Base-by-base conservation (phyloP, 2,329 filamentous ascomycete genomes). In the Pleomassaria siparia region DNA sequence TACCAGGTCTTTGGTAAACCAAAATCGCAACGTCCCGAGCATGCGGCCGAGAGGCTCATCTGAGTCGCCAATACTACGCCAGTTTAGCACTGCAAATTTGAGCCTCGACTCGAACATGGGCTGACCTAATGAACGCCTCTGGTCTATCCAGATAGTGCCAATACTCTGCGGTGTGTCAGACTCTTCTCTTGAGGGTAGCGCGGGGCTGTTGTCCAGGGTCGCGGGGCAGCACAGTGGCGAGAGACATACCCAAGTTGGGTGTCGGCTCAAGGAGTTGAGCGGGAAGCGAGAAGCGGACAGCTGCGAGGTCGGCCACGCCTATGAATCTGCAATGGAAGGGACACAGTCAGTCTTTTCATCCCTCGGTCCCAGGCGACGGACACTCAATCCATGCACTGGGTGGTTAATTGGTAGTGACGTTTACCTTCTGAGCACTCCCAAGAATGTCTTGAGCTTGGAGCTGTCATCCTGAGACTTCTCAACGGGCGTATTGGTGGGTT, bases 141-240 rank as follows among this genome's bases (percentile, higher is more conserved):
- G 92, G 92, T 60, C 91, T 84, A 73, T 99, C 94, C 69, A 99
- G 80, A 67, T 99, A 99, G 66, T 95, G 95, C 94, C 94, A 99
- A 76, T 97, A 99, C 76, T 99, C 94, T 84, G 61, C 44, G 42
- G 29, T 35, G 28, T 36, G 59, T 65, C 56, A 70, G 65, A 59
- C 43, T 37, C 22, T 37, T 35, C 53, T 29, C 49, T 18, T 13
- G 18, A 29, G 18, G 13, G 22, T 29, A 35, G 37, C 37, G 37
- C 29, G 29, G 21, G 43, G 37, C 21, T 16, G 15, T 21, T 20
- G 30, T 33, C 7, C 18, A 3, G 18, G 18, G 6, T 4, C 13
- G 35, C 18, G 4, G n/a, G 18, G 20, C 35, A 22, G 20, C 3
- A 15, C 15, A 46, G 47, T 22, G 58, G 13, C n/a, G 18, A 39